Conservation (phyloP, 2,329 filamentous ascomycete species). For the Ambrosiella cleistominuta region DNA sequence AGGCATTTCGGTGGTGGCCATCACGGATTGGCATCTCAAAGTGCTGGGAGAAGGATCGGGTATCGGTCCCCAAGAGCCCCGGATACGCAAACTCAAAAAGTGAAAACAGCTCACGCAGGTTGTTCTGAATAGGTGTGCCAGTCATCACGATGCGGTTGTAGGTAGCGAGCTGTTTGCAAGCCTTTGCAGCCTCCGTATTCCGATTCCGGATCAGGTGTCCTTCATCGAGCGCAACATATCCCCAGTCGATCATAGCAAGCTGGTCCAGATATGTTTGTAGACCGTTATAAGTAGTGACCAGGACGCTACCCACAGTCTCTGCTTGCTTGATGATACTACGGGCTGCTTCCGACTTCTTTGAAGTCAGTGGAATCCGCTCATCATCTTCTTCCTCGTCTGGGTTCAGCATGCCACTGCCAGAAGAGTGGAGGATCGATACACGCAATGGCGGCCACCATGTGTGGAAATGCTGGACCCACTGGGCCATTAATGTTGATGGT, state of each 20-base stretch:
- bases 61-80: constrained; percentile 72
- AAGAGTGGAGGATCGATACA: constrained; percentile 87
- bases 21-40: constrained; percentile 89
- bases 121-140: constrained; percentile 96
- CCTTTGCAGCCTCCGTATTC: constrained; percentile 83
- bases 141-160: constrained; percentile 84
- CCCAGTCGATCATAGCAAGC: constrained; percentile 72
- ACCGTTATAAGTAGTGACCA: constrained; percentile 90
- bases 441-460: constrained; percentile 98
- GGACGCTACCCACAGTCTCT: constrained; percentile 67
- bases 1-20: constrained; percentile 89
- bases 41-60: constrained; percentile 76
- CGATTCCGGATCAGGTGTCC: constrained; percentile 97
- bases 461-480: constrained; percentile 98
- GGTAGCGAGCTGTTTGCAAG: constrained; percentile 84
- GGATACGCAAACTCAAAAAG: constrained; percentile 96
- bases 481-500: constrained; percentile 83
- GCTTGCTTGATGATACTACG: constrained; percentile 70
- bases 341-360: constrained; percentile 46
- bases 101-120: constrained; percentile 86
- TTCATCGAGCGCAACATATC: constrained; percentile 85
- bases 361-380: constrained; percentile 27
- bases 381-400: constrained; percentile 42
- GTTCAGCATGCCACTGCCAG: constrained; percentile 91
- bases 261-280: constrained; percentile 82